Evolutionary conservation across 495 filamentous ascomycete species (phyloP).

Genomic region (Pseudomonodictys pantanalensis): DNA sequence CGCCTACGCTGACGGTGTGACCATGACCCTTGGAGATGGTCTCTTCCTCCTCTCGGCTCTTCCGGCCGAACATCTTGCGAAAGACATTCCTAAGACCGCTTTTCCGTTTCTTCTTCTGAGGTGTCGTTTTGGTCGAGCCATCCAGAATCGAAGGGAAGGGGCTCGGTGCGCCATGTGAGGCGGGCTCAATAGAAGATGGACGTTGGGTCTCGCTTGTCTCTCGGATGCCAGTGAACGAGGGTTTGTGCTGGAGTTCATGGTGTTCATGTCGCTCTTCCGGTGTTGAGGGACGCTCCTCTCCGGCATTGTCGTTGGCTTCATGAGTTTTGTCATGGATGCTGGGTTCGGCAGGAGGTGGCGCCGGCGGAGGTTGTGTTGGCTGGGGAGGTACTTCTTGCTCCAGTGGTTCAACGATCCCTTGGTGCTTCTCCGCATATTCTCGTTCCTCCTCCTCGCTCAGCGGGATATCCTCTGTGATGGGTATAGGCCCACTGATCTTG

Average conservation of each 20-base stretch:
- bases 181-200: not conserved
- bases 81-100: constrained; percentile 31
- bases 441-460: constrained; percentile 27
- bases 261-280: constrained; percentile 1
- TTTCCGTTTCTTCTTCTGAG: constrained; percentile 32
- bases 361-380: not conserved
- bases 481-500: constrained; percentile 39
- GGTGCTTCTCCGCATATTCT: constrained; percentile 19
- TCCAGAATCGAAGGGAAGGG: constrained; percentile 22
- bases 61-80: constrained; percentile 34
- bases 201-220: constrained; percentile 16
- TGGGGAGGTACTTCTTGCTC: not conserved
- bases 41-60: constrained; percentile 15
- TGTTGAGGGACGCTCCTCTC: not conserved
- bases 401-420: not conserved
- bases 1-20: constrained; percentile 31
- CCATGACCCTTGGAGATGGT: constrained; percentile 10
- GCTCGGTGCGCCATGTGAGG: constrained; percentile 14
- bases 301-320: not conserved
- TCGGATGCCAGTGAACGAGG: constrained; percentile 5
- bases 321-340: not conserved
- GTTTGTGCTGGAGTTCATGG: constrained; percentile 12
- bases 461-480: constrained; percentile 29
- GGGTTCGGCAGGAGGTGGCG: not conserved
- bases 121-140: constrained; percentile 10